Evolutionary conservation across 169 alveolate species (phyloP).

Genomic region (Plasmodium sp.): DNA sequence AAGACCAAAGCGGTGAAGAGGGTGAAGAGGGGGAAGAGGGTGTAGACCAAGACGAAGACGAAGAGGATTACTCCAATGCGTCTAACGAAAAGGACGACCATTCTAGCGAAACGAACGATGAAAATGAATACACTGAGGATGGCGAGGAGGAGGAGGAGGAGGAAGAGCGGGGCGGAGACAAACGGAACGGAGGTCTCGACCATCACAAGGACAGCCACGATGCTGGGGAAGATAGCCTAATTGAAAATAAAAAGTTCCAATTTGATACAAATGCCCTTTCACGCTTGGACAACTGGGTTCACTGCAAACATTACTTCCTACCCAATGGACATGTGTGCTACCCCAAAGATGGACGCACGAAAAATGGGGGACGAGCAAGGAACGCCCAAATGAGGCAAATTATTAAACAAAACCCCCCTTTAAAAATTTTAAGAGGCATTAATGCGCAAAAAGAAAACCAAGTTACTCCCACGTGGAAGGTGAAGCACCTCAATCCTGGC

Average conservation of each 20-base stretch:
- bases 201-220: slow-evolving; percentile 2
- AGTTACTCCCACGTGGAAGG: slow-evolving; percentile 7
- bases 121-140: neutral
- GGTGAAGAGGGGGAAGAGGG: neutral
- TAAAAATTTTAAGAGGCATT: slow-evolving; percentile 35
- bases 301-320: slow-evolving; percentile 17
- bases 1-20: neutral
- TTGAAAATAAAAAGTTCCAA: slow-evolving; percentile 32
- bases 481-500: slow-evolving; percentile 45
- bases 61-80: neutral
- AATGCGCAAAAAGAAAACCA: neutral
- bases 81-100: neutral
- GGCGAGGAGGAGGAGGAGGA: neutral
- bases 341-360: neutral
- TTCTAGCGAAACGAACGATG: neutral
- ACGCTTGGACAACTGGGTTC: slow-evolving; percentile 41
- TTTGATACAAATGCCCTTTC: neutral
- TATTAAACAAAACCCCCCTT: slow-evolving; percentile 22
- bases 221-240: slow-evolving; percentile 1
- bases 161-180: neutral
- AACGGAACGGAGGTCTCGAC: neutral
- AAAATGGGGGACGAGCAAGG: neutral
- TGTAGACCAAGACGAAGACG: neutral
- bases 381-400: neutral
- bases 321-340: slow-evolving; percentile 52